A percentile compares a stretch with the other conserved stretches of the same genome.
These are phyloP conservation scores for Celoporthe dispersa DNA, from an alignment of 2,329 filamentous ascomycete species.

Conservation along the genomic window DNA sequence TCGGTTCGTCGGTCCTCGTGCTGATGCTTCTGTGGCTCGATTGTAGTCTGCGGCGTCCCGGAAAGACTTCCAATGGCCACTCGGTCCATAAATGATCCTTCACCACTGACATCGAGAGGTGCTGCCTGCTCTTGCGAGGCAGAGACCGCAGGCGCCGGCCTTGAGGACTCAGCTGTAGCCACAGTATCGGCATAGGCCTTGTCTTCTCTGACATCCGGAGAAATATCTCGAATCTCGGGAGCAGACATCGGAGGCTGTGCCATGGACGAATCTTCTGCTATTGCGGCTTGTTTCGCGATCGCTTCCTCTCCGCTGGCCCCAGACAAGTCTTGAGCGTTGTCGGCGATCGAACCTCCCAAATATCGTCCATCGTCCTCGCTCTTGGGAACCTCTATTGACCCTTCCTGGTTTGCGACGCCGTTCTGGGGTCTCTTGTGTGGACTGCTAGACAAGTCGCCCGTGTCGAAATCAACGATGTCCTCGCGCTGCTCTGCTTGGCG, in stretches of 20 bases:
- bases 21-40: conserved; percentile 28
- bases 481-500: conserved; percentile 29
- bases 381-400: not conserved
- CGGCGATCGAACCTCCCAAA: not conserved
- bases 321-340: not conserved
- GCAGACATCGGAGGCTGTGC: not conserved
- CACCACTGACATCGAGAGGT: conserved; percentile 1
- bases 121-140: not conserved
- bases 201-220: conserved; percentile 9
- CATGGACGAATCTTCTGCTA: conserved; percentile 13
- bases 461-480: conserved; percentile 41
- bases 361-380: not conserved
- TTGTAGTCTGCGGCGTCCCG: conserved; percentile 26
- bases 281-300: conserved; percentile 7
- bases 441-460: conserved; percentile 21
- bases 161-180: conserved; percentile 19
- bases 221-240: not conserved
- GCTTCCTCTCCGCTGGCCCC: conserved; percentile 15
- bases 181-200: not conserved
- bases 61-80: conserved; percentile 20
- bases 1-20: conserved; percentile 29
- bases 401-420: conserved; percentile 4
- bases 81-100: conserved; percentile 5
- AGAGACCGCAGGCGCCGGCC: not conserved
- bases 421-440: conserved; percentile 21